Evolutionary conservation across 495 filamentous ascomycete species (phyloP), one percentile per base, ranked within the genome.

Genomic region (Xylaria nigripes): DNA sequence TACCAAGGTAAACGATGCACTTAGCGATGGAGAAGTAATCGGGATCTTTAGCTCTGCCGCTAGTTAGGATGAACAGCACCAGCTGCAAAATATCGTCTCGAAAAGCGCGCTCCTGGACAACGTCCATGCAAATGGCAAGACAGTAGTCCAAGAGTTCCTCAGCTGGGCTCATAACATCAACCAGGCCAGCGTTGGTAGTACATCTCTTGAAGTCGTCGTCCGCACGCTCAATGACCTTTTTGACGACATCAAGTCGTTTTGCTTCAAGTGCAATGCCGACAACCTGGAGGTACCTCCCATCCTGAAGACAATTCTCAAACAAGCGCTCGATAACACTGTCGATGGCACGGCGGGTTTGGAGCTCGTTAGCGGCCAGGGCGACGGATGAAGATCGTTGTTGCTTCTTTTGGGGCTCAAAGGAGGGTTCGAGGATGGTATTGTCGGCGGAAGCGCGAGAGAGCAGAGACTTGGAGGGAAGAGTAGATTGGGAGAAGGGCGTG

Each of bases 1-100:
- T 86, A 58, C 96, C 86, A 22, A 99, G 79, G 64, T 97, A 96
- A 48, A 99, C 93, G 34, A 96, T 92, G 61, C 94, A 99, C 72
- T 95, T 96, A 22, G 93, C 91, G 58, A 99, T 97, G 1, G 93
- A 87, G 66, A 99, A 99, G 66, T 94, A 97, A 65, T 99, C 94
- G 0, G 94, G 94, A 45, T 95, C 87, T 19, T 64, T 67, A 24
- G 64, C 57, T 27, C 62, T 55, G 15, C 61, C 59, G 34, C 57
- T 67, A 65, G 86, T 90, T 42, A 96, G 76, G 21, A 96, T 81
- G 40, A 89, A 89, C 13, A 96, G 81, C 34, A 95, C 90, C 29
- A 96, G 78, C 62, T 85, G 84, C 32, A 96, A 70, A 30, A 96
- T 95, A 73, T 91, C 73, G 7, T 70, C 70, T 48, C 94, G 82